A percentile compares a stretch with the other conserved stretches of the same genome.
These are phyloP conservation scores for Clitocybe nebularis DNA, from an alignment of 1,284 basidiomycete genomes.

Conservation along the genomic window DNA sequence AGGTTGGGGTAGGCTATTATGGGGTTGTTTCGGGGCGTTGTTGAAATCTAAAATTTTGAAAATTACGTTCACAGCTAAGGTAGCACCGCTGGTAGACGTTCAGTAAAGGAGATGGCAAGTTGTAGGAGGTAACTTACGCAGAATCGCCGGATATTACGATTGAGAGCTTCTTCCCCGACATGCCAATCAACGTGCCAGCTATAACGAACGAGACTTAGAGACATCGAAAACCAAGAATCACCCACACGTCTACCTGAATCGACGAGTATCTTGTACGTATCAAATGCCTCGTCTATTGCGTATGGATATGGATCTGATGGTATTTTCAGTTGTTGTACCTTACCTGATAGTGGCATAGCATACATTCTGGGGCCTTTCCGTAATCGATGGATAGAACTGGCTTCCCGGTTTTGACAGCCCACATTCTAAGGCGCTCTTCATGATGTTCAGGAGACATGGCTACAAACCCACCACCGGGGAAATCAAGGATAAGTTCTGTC, in stretches of 20 bases:
- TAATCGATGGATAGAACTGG: constrained; percentile 90
- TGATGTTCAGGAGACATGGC: constrained; percentile 95
- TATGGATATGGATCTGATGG: constrained; percentile 87
- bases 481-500: constrained; percentile 85
- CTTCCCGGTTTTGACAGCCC: constrained; percentile 78
- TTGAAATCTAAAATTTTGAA: constrained; percentile 78
- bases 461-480: constrained; percentile 95
- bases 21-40: constrained; percentile 32
- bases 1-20: constrained; percentile 47
- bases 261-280: constrained; percentile 79
- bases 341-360: constrained; percentile 24
- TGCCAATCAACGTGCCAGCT: constrained; percentile 78
- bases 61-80: constrained; percentile 79
- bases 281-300: constrained; percentile 93
- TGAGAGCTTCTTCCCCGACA: constrained; percentile 74
- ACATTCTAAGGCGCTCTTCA: constrained; percentile 87
- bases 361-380: constrained; percentile 94
- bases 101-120: neutral
- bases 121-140: constrained; percentile 58
- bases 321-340: constrained; percentile 5
- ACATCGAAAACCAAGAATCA: too few relatives aligned
- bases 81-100: constrained; percentile 63
- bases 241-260: constrained; percentile 51
- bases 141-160: constrained; percentile 87
- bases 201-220: too few relatives aligned